Base-by-base conservation (phyloP, 352 stramenopile species). In the Globisporangium heterothallicum region DNA sequence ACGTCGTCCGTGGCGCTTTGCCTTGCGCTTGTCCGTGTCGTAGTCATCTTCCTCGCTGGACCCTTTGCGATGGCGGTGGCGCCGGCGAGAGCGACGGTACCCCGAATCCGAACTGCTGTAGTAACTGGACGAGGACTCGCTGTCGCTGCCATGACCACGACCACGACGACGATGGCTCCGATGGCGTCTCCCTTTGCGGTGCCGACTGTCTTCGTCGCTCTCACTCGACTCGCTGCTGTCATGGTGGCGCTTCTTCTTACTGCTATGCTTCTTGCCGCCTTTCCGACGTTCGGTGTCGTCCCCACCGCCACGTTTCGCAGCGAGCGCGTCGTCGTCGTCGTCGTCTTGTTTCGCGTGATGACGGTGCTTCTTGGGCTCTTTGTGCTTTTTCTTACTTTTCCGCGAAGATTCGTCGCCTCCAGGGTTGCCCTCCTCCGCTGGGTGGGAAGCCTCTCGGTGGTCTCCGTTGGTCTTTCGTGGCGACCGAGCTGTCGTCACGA, bases 351-450 rank as follows among this genome's bases (percentile, higher is more conserved):
- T 49, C 13, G 48, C 61, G 32, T 57, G n/a, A n/a, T n/a, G 53
- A 22, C 67, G 70, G 53, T 68, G 73, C 19, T 86, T 54, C 22
- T 63, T 59, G 12, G 42, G 43, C n/a, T 47, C 72, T 36, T 61
- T 59, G 14, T 53, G 59, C 34, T 87, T 87, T 49, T 88, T 87
- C 58, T 84, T 85, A 38, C 69, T 78, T 53, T 87, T 88, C 13
- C 68, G 70, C 7, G 77, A 71, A 40, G 72, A 81, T 0, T 22
- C 38, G 12, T 35, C 59, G 14, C 34, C 53, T 41, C 72, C 59
- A 16, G 67, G 53, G 4, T 63, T 34, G 10, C 32, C 68, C 27
- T 47, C 51, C 12, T 70, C 60, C 5, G 19, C 67, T 24, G 58
- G 49, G 18, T 43, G 49, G 1, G 49, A 48, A 1, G 41, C 42